Percentiles rank a stretch among this genome's conserved stretches.
Evolutionary conservation across 2,329 filamentous ascomycete species (phyloP).

Genomic region (Bipolaris zeicola): DNA sequence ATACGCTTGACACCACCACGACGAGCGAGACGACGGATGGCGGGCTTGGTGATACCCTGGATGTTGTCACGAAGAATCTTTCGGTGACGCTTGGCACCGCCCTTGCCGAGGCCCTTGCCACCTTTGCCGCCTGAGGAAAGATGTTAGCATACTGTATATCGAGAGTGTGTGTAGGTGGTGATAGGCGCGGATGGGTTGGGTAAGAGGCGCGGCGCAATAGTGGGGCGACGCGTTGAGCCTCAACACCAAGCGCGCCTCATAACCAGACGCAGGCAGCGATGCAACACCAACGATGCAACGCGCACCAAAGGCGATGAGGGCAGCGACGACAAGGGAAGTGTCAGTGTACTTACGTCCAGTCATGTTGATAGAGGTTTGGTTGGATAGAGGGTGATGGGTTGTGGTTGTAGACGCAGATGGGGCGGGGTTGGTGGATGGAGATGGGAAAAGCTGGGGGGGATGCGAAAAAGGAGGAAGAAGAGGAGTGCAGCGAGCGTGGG

Average conservation of each 20-base stretch:
- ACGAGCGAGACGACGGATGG: slow-evolving; percentile 60
- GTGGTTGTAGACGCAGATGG: slow-evolving; percentile 7
- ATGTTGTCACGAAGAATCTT: slow-evolving; percentile 63
- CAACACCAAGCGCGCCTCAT: slow-evolving; percentile 33
- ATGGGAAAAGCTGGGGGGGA: slow-evolving; percentile 19
- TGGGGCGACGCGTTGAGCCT: slow-evolving; percentile 36
- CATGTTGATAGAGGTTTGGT: slow-evolving; percentile 46
- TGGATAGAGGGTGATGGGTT: slow-evolving; percentile 29
- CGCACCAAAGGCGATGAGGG: slow-evolving; percentile 4
- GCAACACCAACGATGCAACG: slow-evolving; percentile 19
- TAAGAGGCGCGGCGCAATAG: slow-evolving; percentile 13
- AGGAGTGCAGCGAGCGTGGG: slow-evolving; percentile 13
- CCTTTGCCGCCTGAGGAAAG: slow-evolving; percentile 57
- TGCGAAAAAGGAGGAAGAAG: slow-evolving; percentile 24
- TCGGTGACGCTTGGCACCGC: slow-evolving; percentile 60
- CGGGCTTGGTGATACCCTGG: slow-evolving; percentile 61
- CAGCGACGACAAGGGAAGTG: slow-evolving; percentile 10
- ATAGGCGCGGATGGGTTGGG: slow-evolving; percentile 7
- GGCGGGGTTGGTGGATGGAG: slow-evolving; percentile 9
- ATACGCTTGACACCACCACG: slow-evolving; percentile 61
- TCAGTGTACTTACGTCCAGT: slow-evolving; percentile 52
- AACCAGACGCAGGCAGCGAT: slow-evolving; percentile 20
- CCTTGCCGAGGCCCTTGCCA: slow-evolving; percentile 61
- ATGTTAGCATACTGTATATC: slow-evolving; percentile 40
- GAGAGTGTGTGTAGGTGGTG: slow-evolving; percentile 8